phyloP scores from a whole-genome alignment of 495 filamentous ascomycete genomes.

The Hyphodiscus hymeniophilus region DNA sequence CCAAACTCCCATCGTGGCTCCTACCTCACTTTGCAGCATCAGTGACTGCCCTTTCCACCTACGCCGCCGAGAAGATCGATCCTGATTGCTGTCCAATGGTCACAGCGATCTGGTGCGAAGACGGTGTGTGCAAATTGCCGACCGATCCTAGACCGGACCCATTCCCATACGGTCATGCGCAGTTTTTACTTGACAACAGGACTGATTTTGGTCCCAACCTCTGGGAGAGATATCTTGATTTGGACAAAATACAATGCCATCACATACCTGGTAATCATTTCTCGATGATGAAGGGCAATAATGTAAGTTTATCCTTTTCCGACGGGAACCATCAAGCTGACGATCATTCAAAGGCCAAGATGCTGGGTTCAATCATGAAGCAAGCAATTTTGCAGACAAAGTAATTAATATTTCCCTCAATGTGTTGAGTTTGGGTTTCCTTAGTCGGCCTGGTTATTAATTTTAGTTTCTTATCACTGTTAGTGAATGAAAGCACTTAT shows the following conservation, averaged over 20 bases:
- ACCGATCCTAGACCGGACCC: constrained; percentile 64
- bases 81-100: constrained; percentile 51
- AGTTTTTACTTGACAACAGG: constrained; percentile 72
- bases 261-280: constrained; percentile 67
- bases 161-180: constrained; percentile 60
- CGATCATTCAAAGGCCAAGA: constrained; percentile 4
- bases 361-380: neutral
- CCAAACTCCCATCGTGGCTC: constrained; percentile 66
- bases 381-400: neutral
- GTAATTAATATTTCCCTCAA: neutral
- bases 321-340: neutral
- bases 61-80: constrained; percentile 42
- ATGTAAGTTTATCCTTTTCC: constrained; percentile 31
- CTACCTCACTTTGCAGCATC: constrained; percentile 79
- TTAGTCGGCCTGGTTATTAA: too few relatives aligned
- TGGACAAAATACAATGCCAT: constrained; percentile 50
- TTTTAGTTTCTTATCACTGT: too few relatives aligned
- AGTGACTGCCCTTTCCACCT: constrained; percentile 66
- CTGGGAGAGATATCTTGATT: constrained; percentile 66
- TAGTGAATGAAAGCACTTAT: too few relatives aligned
- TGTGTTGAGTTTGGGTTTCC: too few relatives aligned
- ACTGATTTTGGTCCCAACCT: constrained; percentile 71
- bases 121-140: constrained; percentile 68
- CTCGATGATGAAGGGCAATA: constrained; percentile 57
- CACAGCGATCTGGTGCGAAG: constrained; percentile 69